Evolutionary conservation across 805 yeast species (phyloP), one percentile per base, ranked within the genome.

Genomic region (Candida golubevii): DNA sequence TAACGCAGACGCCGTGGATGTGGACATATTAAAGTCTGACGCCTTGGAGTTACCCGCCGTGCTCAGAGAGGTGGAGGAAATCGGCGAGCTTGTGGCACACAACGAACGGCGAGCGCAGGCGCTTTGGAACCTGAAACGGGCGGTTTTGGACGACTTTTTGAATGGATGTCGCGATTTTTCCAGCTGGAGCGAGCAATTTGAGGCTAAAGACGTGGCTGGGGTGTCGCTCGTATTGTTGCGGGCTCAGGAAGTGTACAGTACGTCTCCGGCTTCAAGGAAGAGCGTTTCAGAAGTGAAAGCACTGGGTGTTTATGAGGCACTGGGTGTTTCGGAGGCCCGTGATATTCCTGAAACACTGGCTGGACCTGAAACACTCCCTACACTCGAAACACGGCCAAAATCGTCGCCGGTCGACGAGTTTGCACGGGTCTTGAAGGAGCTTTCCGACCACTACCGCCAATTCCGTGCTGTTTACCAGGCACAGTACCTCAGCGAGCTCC

Each of bases 11-110:
- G 31, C 26, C 5, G 53, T 26, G 73, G 77, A 51, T 58, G 60
- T 71, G 13, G 60, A 66, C 2, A 78, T 82, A 1, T 64, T 85
- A 3, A 62, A 63, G 14, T 70, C 69, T 37, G 90, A 83, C 55
- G 67, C 75, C 14, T 53, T 58, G 4, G 87, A 85, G 48, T 68
- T 85, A 4, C 77, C 79, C 0, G 74, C 70, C 1, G 87, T 85
- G 0, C 57, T 81, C 13, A 63, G 60, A 26, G 63, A 65, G 44
- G 48, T 46, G 23, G 26, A 39, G 13, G 60, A 67, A 9, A 61
- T 69, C 23, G 60, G 61, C 44, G 71, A 66, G 11, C 60, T 70
- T 12, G 59, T 71, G 26, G 38, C 58, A 29, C 62, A 66, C 41
- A 71, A 71, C 47, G 69, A 65, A 47, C 47, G 53, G 5, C 45